These are phyloP conservation scores for Amesomyces nigricolor DNA, from an alignment of 2,329 filamentous ascomycete species.

Conservation along the genomic window DNA sequence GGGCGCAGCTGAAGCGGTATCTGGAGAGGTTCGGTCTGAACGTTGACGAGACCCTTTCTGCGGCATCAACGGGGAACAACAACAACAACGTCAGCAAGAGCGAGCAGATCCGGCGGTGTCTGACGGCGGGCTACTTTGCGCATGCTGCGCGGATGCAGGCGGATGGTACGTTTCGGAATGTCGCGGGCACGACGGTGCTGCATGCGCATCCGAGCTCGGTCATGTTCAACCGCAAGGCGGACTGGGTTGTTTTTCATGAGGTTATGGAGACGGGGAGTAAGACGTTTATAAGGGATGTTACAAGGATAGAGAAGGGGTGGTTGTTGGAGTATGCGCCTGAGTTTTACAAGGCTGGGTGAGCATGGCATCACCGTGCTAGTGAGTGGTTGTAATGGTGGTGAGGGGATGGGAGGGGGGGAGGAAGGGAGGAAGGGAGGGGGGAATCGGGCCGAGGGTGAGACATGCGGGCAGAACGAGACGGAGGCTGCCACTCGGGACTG, in stretches of 20 bases:
- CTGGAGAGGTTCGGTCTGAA: constrained; percentile 77
- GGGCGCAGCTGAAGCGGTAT: constrained; percentile 79
- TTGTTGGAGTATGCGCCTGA: constrained; percentile 80
- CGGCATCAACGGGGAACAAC: constrained; percentile 29
- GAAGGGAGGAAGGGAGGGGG: neutral
- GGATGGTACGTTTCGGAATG: constrained; percentile 82
- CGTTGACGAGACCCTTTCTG: constrained; percentile 56
- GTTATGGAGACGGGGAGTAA: constrained; percentile 85
- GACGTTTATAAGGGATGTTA: constrained; percentile 84
- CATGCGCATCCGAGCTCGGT: constrained; percentile 87
- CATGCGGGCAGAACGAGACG: neutral
- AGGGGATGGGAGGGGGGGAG: no score
- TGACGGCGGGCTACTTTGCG: constrained; percentile 87
- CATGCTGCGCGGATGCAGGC: constrained; percentile 91
- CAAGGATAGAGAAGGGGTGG: constrained; percentile 92
- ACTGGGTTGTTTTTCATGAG: constrained; percentile 95
- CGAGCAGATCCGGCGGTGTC: constrained; percentile 73
- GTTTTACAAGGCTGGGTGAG: constrained; percentile 61
- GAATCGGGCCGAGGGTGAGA: constrained; percentile 4
- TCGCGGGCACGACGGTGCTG: constrained; percentile 71
- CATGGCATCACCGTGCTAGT: neutral
- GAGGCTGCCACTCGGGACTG: neutral
- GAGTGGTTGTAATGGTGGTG: no score
- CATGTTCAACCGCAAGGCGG: constrained; percentile 93
- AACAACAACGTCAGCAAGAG: constrained; percentile 33